These are phyloP conservation scores for Podila clonocystis DNA, from an alignment of 192 early-diverging fungal genomes.

Conservation along the genomic window DNA sequence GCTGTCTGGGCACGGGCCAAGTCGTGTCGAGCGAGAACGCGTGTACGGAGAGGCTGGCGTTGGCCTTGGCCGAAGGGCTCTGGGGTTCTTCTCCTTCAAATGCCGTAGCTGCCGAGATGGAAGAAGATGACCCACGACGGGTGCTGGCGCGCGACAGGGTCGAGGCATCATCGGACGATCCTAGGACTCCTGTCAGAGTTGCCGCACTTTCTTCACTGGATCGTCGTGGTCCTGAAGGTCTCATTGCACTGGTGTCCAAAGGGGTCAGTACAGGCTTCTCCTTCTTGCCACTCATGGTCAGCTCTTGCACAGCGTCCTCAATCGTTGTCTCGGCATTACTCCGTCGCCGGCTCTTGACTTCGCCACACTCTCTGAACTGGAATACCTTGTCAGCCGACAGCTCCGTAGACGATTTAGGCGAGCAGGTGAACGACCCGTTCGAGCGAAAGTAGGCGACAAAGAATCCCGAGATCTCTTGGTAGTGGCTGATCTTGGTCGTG, in stretches of 20 bases:
- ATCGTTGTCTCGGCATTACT: not conserved
- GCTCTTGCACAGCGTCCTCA: not conserved
- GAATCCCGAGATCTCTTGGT: slow-evolving; percentile 49
- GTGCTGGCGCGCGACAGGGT: not conserved
- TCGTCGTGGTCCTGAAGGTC: not conserved
- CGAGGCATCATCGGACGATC: not conserved
- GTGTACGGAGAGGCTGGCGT: slow-evolving; percentile 39
- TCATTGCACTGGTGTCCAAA: not conserved
- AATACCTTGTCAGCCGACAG: not conserved
- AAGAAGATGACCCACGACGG: not conserved
- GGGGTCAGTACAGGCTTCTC: slow-evolving; percentile 1
- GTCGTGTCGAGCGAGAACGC: slow-evolving; percentile 46
- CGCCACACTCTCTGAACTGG: not conserved
- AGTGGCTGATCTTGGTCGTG: slow-evolving; percentile 43
- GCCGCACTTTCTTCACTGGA: slow-evolving; percentile 16
- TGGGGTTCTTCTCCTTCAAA: not conserved
- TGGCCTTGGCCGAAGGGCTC: slow-evolving; percentile 8
- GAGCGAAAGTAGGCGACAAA: slow-evolving; percentile 46
- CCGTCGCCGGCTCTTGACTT: slow-evolving; percentile 10
- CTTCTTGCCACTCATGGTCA: not conserved
- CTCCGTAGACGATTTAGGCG: slow-evolving; percentile 38
- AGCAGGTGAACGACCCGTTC: slow-evolving; percentile 31
- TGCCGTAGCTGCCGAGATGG: not conserved
- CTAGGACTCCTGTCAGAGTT: not conserved
- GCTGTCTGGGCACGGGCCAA: slow-evolving; percentile 32